These are phyloP conservation scores for Claviceps monticola DNA, from an alignment of 2,329 filamentous ascomycete genomes.

Conservation along the genomic window DNA sequence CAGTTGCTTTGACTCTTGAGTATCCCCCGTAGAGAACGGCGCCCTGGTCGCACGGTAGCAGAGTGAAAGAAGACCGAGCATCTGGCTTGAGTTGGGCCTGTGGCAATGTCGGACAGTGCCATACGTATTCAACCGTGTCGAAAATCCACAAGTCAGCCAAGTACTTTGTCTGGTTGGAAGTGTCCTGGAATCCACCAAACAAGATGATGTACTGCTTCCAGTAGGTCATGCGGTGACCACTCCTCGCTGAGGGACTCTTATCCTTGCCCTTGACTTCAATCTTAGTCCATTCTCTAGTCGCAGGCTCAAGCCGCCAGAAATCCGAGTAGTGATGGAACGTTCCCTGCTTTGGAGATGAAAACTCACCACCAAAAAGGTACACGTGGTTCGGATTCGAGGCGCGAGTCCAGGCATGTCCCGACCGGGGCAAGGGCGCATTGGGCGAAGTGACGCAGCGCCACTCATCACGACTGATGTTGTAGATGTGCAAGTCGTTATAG, in stretches of 20 bases:
- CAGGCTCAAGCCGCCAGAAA: constrained; percentile 86
- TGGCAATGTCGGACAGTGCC: constrained; percentile 65
- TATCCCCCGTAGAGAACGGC: constrained; percentile 90
- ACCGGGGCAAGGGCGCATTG: constrained; percentile 80
- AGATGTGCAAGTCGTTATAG: constrained; percentile 53
- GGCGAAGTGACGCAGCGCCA: constrained; percentile 86
- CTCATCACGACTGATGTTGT: constrained; percentile 70
- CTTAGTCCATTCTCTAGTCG: constrained; percentile 76
- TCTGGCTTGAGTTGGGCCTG: constrained; percentile 78
- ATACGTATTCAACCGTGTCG: constrained; percentile 75
- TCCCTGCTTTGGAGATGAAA: constrained; percentile 90
- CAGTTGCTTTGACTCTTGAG: constrained; percentile 69
- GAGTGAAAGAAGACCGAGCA: constrained; percentile 77
- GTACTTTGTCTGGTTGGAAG: constrained; percentile 88
- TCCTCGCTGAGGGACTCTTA: constrained; percentile 69
- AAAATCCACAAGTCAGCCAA: constrained; percentile 91
- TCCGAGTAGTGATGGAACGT: constrained; percentile 99
- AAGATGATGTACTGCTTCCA: constrained; percentile 95
- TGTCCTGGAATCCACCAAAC: constrained; percentile 96
- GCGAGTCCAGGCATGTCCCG: constrained; percentile 88
- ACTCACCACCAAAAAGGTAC: constrained; percentile 93
- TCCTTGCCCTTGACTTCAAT: constrained; percentile 68
- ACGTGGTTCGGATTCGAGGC: constrained; percentile 73
- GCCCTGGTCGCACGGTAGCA: constrained; percentile 80
- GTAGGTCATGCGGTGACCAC: constrained; percentile 90